These are phyloP conservation scores for Closterium sp. DNA, from an alignment of 139 green algal species.

Conservation along the genomic window DNA sequence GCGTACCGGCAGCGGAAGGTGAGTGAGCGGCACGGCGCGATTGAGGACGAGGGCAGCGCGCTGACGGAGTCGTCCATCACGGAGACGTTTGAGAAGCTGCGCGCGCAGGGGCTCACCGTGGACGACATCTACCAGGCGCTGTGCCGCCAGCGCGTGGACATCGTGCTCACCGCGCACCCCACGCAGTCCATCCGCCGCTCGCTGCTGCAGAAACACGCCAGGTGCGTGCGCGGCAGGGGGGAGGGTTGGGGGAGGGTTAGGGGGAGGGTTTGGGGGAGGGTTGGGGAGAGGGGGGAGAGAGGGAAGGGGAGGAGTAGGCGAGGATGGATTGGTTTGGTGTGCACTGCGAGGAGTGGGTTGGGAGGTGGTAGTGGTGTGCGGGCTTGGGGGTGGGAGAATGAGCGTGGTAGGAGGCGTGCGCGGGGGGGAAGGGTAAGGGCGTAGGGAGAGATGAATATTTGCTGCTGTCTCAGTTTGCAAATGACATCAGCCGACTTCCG, in stretches of 20 bases:
- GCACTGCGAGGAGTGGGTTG: no score
- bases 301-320: neutral
- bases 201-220: constrained; percentile 53
- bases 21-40: neutral
- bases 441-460: no score
- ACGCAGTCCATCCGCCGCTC: constrained; percentile 89
- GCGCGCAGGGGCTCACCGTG: constrained; percentile 26
- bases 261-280: no score
- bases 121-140: neutral
- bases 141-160: constrained; percentile 47
- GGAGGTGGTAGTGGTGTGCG: no score
- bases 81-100: constrained; percentile 48
- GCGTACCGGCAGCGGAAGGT: neutral
- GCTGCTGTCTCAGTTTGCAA: no score
- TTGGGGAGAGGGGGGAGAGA: neutral
- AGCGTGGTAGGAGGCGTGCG: no score
- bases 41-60: constrained; percentile 36
- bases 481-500: no score
- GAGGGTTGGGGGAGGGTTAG: neutral
- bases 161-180: constrained; percentile 78
- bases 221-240: neutral
- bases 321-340: neutral
- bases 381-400: no score
- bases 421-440: no score
- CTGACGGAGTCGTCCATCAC: constrained; percentile 45